Evolutionary conservation across 2,329 filamentous ascomycete species (phyloP).

Genomic region (Pezicula carpinea): DNA sequence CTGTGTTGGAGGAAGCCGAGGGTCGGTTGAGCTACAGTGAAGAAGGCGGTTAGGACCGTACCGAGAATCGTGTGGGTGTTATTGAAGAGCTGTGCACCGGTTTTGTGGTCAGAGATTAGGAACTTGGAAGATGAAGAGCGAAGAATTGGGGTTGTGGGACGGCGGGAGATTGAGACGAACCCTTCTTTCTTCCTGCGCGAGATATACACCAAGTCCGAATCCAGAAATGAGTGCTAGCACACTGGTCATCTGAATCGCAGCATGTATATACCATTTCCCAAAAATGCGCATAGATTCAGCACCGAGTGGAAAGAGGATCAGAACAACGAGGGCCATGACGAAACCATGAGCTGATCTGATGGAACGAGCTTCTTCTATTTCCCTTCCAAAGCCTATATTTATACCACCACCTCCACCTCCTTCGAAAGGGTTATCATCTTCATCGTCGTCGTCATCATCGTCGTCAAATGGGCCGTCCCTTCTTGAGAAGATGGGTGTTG

Average conservation of each 20-base stretch:
- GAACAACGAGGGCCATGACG: neutral
- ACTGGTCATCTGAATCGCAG: neutral
- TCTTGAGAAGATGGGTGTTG: too few species aligned
- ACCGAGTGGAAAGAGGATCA: neutral
- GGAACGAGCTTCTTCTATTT: neutral
- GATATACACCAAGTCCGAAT: neutral
- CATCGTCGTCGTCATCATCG: too few species aligned
- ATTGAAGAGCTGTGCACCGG: conserved; percentile 1
- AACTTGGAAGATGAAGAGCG: neutral
- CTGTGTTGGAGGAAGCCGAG: neutral
- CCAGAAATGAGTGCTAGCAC: neutral
- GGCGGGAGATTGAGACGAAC: too few species aligned
- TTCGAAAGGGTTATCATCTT: too few species aligned
- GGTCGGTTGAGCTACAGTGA: neutral
- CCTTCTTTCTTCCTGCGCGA: neutral
- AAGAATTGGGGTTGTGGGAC: neutral
- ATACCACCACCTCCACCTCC: neutral
- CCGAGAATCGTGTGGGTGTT: neutral
- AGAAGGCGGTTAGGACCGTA: neutral
- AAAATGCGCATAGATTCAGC: neutral
- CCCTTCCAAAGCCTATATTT: neutral
- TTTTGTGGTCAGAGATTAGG: too few species aligned
- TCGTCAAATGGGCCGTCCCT: too few species aligned
- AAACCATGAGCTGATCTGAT: neutral
- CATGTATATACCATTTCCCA: neutral